These are phyloP conservation scores for Ottelia alismoides DNA, from an alignment of 106 monocot species.

Conservation along the genomic window DNA sequence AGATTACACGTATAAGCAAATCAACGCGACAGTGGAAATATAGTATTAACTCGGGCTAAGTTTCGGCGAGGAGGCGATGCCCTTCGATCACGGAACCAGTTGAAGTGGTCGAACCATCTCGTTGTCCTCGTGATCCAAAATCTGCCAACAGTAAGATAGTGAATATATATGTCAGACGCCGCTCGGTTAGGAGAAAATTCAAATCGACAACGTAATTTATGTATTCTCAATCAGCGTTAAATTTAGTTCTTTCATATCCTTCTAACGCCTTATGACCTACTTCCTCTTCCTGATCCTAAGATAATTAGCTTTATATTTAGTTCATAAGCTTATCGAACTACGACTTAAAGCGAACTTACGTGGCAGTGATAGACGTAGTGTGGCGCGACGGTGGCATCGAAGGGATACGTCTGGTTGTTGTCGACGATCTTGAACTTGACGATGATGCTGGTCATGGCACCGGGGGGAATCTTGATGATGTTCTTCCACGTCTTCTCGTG, in stretches of 20 bases:
- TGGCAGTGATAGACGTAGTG: conserved; percentile 7
- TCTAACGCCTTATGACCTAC: neutral
- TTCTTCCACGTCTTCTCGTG: conserved; percentile 20
- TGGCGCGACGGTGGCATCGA: conserved; percentile 1
- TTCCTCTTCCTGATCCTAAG: too few relatives aligned
- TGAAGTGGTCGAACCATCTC: conserved; percentile 15
- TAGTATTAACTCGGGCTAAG: too few relatives aligned
- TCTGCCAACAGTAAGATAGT: too few relatives aligned
- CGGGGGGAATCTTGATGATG: conserved; percentile 3
- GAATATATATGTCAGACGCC: too few relatives aligned
- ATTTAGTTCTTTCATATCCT: neutral
- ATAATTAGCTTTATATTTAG: too few relatives aligned
- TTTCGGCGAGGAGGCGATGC: too few relatives aligned
- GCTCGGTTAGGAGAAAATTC: too few relatives aligned
- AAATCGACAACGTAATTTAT: neutral
- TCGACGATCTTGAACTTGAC: conserved; percentile 11
- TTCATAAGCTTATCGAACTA: neutral
- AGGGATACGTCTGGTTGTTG: conserved; percentile 1
- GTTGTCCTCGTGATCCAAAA: conserved; percentile 10
- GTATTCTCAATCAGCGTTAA: neutral
- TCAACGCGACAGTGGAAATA: too few relatives aligned
- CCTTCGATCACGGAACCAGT: neutral
- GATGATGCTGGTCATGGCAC: neutral
- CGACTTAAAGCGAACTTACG: neutral
- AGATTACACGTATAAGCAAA: too few relatives aligned